Evolutionary conservation across 2,329 filamentous ascomycete species (phyloP).

Genomic region (Sclerotinia sclerotiorum): DNA sequence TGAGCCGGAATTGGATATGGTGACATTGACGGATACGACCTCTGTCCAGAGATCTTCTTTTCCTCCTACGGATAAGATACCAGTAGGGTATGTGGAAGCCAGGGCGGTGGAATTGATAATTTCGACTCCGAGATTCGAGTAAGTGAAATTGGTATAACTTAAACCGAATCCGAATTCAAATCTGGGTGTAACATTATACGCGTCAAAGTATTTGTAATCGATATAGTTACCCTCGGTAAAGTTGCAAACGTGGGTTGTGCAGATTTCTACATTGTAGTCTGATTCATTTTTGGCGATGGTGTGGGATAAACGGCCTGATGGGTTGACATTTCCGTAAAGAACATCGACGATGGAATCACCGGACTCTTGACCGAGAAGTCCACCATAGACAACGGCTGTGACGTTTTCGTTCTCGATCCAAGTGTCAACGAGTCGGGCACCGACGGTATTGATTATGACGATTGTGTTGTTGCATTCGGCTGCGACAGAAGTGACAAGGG

Average conservation of each 20-base stretch:
- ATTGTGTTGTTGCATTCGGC: constrained; percentile 57
- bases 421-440: constrained; percentile 55
- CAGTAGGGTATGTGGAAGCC: constrained; percentile 50
- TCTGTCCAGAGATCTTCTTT: constrained; percentile 54
- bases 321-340: constrained; percentile 76
- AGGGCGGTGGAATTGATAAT: constrained; percentile 36
- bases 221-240: constrained; percentile 78
- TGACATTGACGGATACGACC: constrained; percentile 51
- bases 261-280: constrained; percentile 44
- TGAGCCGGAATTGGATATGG: constrained; percentile 54
- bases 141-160: constrained; percentile 74
- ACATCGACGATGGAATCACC: constrained; percentile 76
- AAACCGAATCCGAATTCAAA: constrained; percentile 80
- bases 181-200: constrained; percentile 58
- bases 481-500: constrained; percentile 48
- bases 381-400: constrained; percentile 78
- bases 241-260: constrained; percentile 64
- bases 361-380: constrained; percentile 76
- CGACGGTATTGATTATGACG: constrained; percentile 64
- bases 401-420: constrained; percentile 75
- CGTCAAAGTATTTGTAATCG: constrained; percentile 75
- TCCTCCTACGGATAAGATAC: constrained; percentile 58
- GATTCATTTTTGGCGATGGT: constrained; percentile 61
- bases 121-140: constrained; percentile 58
- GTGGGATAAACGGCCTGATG: constrained; percentile 74